These are phyloP conservation scores for Fusarium kyushuense DNA, from an alignment of 2,329 filamentous ascomycete species.

Conservation along the genomic window DNA sequence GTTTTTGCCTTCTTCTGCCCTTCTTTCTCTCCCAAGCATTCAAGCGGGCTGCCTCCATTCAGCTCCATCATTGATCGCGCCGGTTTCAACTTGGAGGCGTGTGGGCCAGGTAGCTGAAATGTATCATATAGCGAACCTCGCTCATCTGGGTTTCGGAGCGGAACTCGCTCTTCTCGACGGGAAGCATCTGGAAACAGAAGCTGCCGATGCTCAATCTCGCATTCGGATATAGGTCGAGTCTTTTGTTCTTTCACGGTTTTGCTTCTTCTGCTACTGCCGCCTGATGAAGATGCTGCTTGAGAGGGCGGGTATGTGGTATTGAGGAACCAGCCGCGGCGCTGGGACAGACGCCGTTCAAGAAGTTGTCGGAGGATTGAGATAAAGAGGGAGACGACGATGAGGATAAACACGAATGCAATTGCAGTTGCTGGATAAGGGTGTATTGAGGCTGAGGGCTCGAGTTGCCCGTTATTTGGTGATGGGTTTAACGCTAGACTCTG, in stretches of 20 bases:
- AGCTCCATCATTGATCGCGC: conserved; percentile 47
- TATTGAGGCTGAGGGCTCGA: conserved; percentile 17
- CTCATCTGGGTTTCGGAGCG: conserved; percentile 30
- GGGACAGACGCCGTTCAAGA: conserved; percentile 25
- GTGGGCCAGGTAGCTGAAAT: conserved; percentile 42
- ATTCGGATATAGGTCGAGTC: conserved; percentile 23
- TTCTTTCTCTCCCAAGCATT: conserved; percentile 20
- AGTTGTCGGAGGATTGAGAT: conserved; percentile 38
- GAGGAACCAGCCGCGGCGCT: conserved; percentile 32
- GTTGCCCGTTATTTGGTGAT: not conserved
- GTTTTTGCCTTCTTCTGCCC: conserved; percentile 40
- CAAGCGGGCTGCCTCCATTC: conserved; percentile 38
- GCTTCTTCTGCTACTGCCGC: conserved; percentile 9
- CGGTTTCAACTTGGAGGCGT: conserved; percentile 37
- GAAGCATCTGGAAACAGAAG: conserved; percentile 31
- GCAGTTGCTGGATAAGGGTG: conserved; percentile 37
- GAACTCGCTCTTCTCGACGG: conserved; percentile 33
- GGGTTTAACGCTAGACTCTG: not conserved
- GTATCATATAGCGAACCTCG: conserved; percentile 45
- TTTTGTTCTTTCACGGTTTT: conserved; percentile 5
- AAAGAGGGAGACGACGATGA: conserved; percentile 38
- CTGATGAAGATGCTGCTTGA: conserved; percentile 11
- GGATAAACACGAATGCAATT: conserved; percentile 36
- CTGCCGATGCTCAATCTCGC: conserved; percentile 36
- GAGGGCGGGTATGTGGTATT: conserved; percentile 25